phyloP scores from a whole-genome alignment of 176 grass and related monocot genomes.

The Oryza nivara region DNA sequence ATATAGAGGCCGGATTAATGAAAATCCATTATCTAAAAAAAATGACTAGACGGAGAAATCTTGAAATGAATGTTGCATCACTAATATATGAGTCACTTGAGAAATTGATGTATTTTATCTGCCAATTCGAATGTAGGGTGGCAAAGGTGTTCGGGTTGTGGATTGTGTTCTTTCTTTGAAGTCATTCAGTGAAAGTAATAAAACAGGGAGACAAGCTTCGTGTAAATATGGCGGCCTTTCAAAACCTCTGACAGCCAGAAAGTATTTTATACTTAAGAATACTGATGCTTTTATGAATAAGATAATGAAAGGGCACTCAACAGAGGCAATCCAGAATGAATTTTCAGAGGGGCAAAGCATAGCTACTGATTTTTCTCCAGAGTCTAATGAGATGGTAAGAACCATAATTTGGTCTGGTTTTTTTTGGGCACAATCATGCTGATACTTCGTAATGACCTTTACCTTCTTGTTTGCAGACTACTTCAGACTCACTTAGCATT shows the following conservation, averaged over 20 bases:
- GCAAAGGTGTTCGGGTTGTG: slow-evolving; percentile 77
- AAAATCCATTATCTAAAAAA: too few species aligned
- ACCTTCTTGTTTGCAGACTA: slow-evolving; percentile 50
- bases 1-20: too few species aligned
- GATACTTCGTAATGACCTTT: slow-evolving; percentile 20
- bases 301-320: slow-evolving; percentile 48
- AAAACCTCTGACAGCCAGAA: slow-evolving; percentile 50
- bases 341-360: slow-evolving; percentile 54
- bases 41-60: background rate
- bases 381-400: slow-evolving; percentile 67
- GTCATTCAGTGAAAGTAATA: slow-evolving; percentile 62
- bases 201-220: slow-evolving; percentile 49
- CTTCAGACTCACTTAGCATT: slow-evolving; percentile 50
- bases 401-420: slow-evolving; percentile 26
- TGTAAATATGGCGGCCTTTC: slow-evolving; percentile 56
- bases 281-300: slow-evolving; percentile 85
- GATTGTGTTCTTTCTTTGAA: slow-evolving; percentile 82
- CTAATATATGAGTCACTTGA: slow-evolving; percentile 4
- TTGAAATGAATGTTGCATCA: background rate
- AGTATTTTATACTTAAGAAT: slow-evolving; percentile 82
- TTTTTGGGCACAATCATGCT: background rate
- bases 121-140: slow-evolving; percentile 60
- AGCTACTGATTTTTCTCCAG: slow-evolving; percentile 48
- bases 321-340: slow-evolving; percentile 44
- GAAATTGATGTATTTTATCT: slow-evolving; percentile 33